Base-by-base conservation (phyloP, 1,284 basidiomycete species). In the Hemileia vastatrix region DNA sequence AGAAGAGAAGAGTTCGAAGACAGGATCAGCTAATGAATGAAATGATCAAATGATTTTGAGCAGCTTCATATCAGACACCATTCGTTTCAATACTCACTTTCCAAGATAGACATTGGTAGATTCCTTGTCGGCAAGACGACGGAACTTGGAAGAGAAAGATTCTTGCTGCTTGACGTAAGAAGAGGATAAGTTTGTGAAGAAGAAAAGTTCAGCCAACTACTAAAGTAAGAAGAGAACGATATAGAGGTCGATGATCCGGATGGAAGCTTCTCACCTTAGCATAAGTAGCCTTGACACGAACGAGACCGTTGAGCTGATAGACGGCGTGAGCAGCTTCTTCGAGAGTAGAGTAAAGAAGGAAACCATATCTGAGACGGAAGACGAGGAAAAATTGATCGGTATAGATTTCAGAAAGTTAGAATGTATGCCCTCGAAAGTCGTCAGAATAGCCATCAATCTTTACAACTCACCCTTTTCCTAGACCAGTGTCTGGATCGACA, bases 21-120 rank as follows among this genome's bases (percentile, higher is more conserved):
- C 27, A 27, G 27, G 27, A 27, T 27, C 27, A 27, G 27, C 27
- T 27, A 27, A 27, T 27, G 27, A 27, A 27, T 27, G 27, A 27
- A 27, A 27, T 27, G 27, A 27, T 27, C 27, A 27, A 27, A 27
- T 27, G 13, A 9, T 54, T 1, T 9, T 31, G 24, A 36, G 24
- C 15, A 15, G 6, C 53, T 32, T 48, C 52, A 55, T 47, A 27
- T 47, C 44, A 56, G 43, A 11, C 5, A 56, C 43, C 32, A 47
- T 6, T 18, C 50, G 11, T 27, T 19, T 13, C 15, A 23, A 13
- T 8, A 48, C 54, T 48, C 54, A 63, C 54, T 72, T 72, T 66
- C 67, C 68, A 9, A 71, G 63, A 40, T 72, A 72, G 40, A 71
- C 68, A 51, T 72, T n/a, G n/a, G n/a, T n/a, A n/a, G n/a, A n/a